These are phyloP conservation scores for Lepraria neglecta DNA, from an alignment of 495 filamentous ascomycete genomes.

Conservation along the genomic window DNA sequence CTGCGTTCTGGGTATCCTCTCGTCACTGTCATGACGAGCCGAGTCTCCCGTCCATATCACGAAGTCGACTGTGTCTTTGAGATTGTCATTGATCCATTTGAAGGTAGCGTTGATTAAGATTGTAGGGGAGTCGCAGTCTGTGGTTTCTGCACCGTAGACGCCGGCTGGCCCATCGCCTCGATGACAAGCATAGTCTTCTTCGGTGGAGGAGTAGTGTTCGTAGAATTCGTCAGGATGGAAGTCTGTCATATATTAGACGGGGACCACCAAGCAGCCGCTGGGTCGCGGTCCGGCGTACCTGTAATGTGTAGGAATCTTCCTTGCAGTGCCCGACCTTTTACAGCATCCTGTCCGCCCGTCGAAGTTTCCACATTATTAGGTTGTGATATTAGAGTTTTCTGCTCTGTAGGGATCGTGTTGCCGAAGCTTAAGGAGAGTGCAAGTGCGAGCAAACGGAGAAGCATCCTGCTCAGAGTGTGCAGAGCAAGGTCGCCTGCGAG, in stretches of 20 bases:
- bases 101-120: constrained; percentile 83
- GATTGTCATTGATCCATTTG: constrained; percentile 78
- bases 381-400: constrained; percentile 13
- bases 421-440: constrained; percentile 8
- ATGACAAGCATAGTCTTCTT: constrained; percentile 68
- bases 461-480: constrained; percentile 14
- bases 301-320: constrained; percentile 94
- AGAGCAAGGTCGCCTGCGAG: background rate
- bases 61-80: constrained; percentile 85
- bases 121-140: constrained; percentile 80
- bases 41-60: constrained; percentile 97
- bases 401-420: constrained; percentile 9
- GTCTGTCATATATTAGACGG: constrained; percentile 49
- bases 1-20: constrained; percentile 65
- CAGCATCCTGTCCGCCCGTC: background rate
- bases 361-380: background rate
- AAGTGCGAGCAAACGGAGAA: constrained; percentile 7
- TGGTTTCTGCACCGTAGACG: constrained; percentile 72
- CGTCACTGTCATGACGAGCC: constrained; percentile 91
- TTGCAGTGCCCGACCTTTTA: constrained; percentile 43
- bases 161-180: constrained; percentile 70
- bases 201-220: constrained; percentile 63
- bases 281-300: constrained; percentile 48
- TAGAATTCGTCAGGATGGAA: constrained; percentile 87
- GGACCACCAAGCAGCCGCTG: background rate